phyloP scores from a whole-genome alignment of 148 eudicot genomes.

The Arbutus unedo region DNA sequence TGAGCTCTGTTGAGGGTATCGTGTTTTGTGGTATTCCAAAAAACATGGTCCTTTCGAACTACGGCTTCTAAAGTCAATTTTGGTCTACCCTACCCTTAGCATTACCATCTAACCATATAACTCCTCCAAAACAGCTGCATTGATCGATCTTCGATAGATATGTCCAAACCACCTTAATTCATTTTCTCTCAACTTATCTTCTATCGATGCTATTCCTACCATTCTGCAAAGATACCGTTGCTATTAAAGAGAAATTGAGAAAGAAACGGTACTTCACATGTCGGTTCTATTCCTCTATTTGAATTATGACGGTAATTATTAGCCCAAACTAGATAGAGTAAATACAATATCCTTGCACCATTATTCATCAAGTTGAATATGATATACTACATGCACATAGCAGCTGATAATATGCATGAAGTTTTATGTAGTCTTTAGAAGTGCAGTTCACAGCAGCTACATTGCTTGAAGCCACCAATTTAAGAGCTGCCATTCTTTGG shows the following conservation, averaged over 20 bases:
- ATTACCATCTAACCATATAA: too few species aligned
- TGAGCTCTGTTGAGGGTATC: too few species aligned
- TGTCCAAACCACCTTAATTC: too few species aligned
- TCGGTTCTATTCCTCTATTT: not conserved
- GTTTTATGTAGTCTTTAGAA: not conserved
- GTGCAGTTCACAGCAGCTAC: not conserved
- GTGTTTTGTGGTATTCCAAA: too few species aligned
- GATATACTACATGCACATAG: not conserved
- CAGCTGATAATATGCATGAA: not conserved
- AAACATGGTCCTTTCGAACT: too few species aligned
- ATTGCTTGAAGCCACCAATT: not conserved
- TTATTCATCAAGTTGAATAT: not conserved
- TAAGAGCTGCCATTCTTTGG: not conserved
- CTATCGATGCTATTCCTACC: too few species aligned
- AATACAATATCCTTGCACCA: not conserved
- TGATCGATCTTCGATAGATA: too few species aligned
- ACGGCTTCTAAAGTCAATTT: too few species aligned
- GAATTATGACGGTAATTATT: not conserved
- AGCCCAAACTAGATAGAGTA: not conserved
- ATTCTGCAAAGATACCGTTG: too few species aligned
- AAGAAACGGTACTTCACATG: constrained; percentile 1
- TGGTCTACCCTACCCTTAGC: too few species aligned
- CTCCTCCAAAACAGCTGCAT: too few species aligned
- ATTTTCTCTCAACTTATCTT: too few species aligned
- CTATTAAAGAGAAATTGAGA: not conserved